These are phyloP conservation scores for Parathielavia hyrcaniae DNA, from an alignment of 495 filamentous ascomycete genomes.

Conservation along the genomic window DNA sequence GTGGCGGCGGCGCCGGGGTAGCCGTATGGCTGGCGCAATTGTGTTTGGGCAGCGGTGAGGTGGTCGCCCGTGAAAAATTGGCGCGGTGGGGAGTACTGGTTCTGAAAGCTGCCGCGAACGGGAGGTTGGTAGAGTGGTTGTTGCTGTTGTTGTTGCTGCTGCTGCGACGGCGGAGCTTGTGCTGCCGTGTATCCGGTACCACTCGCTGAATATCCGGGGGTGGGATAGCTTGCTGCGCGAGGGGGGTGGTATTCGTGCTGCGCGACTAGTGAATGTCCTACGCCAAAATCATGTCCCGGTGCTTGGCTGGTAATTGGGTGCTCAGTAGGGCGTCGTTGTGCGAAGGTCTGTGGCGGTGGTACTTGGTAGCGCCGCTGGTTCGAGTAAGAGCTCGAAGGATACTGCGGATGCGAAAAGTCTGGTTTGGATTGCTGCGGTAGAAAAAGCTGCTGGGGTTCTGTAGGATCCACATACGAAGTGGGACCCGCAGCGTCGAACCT, in stretches of 20 bases:
- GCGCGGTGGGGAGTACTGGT: constrained; percentile 3
- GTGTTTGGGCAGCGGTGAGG: constrained; percentile 3
- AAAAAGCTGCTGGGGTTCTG: constrained; percentile 24
- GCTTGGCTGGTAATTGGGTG: background rate
- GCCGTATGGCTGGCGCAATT: constrained; percentile 2
- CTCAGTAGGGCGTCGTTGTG: constrained; percentile 3
- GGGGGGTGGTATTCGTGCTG: constrained; percentile 17
- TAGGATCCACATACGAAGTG: constrained; percentile 23
- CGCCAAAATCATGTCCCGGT: background rate
- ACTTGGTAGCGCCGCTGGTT: constrained; percentile 15
- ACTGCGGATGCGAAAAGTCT: constrained; percentile 24
- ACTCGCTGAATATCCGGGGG: constrained; percentile 1
- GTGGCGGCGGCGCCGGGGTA: background rate
- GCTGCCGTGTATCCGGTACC: constrained; percentile 11
- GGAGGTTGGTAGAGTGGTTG: constrained; percentile 6
- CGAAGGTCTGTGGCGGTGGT: constrained; percentile 16
- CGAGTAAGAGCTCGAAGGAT: constrained; percentile 16
- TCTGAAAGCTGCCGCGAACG: background rate
- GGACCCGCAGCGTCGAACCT: constrained; percentile 36
- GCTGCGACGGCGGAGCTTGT: constrained; percentile 11
- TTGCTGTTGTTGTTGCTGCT: constrained; percentile 20
- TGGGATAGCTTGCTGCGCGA: constrained; percentile 2
- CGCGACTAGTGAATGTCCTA: constrained; percentile 5
- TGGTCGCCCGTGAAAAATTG: constrained; percentile 5
- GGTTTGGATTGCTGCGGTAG: constrained; percentile 23